Evolutionary conservation across 768 basidiomycete species (phyloP).

Genomic region (Phanerodontia chrysosporium): DNA sequence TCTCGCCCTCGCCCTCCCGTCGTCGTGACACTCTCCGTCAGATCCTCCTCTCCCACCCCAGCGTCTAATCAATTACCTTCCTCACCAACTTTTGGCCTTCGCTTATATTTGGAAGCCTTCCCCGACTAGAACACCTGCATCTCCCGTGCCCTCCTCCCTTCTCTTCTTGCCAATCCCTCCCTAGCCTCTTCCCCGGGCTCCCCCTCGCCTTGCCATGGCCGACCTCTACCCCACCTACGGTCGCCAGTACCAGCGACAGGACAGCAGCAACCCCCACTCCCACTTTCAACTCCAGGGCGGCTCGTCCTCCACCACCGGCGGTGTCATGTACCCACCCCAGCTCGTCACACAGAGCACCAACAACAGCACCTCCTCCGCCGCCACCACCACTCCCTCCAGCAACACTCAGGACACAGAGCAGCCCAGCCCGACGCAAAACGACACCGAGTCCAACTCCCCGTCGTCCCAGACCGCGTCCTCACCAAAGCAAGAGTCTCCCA

Average conservation of each 20-base stretch:
- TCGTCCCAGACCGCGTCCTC: slow-evolving; percentile 11
- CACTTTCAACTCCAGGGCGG: slow-evolving; percentile 19
- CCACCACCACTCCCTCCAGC: not conserved
- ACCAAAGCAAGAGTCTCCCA: slow-evolving; percentile 33
- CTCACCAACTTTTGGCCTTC: slow-evolving; percentile 3
- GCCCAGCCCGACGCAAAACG: slow-evolving; percentile 13
- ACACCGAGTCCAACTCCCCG: slow-evolving; percentile 24
- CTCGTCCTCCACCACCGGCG: slow-evolving; percentile 7
- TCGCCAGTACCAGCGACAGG: slow-evolving; percentile 40
- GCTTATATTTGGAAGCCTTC: slow-evolving; percentile 13
- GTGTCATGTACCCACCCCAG: slow-evolving; percentile 24
- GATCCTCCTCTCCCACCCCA: slow-evolving; percentile 4
- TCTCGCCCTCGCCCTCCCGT: not conserved
- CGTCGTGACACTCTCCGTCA: not conserved
- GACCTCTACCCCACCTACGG: slow-evolving; percentile 44
- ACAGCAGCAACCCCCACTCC: slow-evolving; percentile 19
- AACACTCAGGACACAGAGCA: slow-evolving; percentile 17
- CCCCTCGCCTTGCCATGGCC: slow-evolving; percentile 30
- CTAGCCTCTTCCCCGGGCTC: not conserved
- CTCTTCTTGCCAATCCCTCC: slow-evolving; percentile 17
- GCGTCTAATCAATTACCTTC: slow-evolving; percentile 6
- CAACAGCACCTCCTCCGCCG: not conserved
- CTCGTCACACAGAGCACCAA: slow-evolving; percentile 22
- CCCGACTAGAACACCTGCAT: slow-evolving; percentile 11
- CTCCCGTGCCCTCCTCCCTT: slow-evolving; percentile 8